phyloP scores from a whole-genome alignment of 306 rosid species.

The peach (Prunus persica) region Prunus_persica_NCBIv2 NC_034013.1:14694501-14695000 shows the following conservation, averaged over 20 bases:
- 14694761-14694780: neutral
- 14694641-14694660: slow-evolving; percentile 91
- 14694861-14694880: neutral
- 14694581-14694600: slow-evolving; percentile 37
- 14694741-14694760: neutral
- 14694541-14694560: slow-evolving; percentile 86
- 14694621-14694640: slow-evolving; percentile 72
- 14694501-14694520: slow-evolving; percentile 65
- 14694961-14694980: neutral
- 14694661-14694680: slow-evolving; percentile 4
- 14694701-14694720: neutral
- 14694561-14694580: slow-evolving; percentile 64
- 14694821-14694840: neutral
- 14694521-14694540: slow-evolving; percentile 52
- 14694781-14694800: neutral
- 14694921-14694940: neutral
- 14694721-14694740: neutral
- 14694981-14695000: slow-evolving; percentile 3
- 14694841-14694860: neutral
- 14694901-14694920: neutral
- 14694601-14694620: slow-evolving; percentile 43
- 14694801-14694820: neutral
- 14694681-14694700: neutral
- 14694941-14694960: neutral
- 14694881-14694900: neutral